A percentile compares a stretch with the other conserved stretches of the same genome.
phyloP scores from a whole-genome alignment of 805 yeast species.

The Candida awuae region DNA sequence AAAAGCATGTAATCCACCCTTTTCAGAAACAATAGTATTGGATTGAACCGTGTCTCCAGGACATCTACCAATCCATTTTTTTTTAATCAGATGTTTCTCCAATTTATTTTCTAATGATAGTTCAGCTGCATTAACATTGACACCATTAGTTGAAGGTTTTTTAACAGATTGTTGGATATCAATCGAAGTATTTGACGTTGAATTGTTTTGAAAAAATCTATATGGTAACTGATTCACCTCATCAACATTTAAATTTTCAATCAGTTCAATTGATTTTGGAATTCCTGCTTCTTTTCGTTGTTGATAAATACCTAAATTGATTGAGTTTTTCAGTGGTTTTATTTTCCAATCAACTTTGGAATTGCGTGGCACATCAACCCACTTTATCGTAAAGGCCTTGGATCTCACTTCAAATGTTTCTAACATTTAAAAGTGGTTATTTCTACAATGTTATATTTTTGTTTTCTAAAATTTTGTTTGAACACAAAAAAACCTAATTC shows the following conservation, averaged over 20 bases:
- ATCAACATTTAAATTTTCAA: slow-evolving; percentile 21
- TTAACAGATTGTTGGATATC: neutral
- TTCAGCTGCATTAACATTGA: slow-evolving; percentile 9
- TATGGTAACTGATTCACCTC: slow-evolving; percentile 27
- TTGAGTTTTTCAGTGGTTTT: slow-evolving; percentile 64
- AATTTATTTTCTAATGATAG: slow-evolving; percentile 46
- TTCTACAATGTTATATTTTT: no score
- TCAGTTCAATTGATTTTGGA: slow-evolving; percentile 5
- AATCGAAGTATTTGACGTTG: neutral
- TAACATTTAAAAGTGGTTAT: slow-evolving; percentile 45
- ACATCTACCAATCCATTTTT: slow-evolving; percentile 50
- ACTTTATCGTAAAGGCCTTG: slow-evolving; percentile 80
- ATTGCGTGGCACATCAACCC: slow-evolving; percentile 74
- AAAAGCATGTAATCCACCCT: slow-evolving; percentile 74
- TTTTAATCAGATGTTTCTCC: slow-evolving; percentile 40
- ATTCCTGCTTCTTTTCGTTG: slow-evolving; percentile 12
- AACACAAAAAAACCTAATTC: no score
- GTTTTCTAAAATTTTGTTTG: no score
- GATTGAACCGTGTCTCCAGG: slow-evolving; percentile 52
- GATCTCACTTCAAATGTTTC: slow-evolving; percentile 88
- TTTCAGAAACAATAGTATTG: slow-evolving; percentile 50
- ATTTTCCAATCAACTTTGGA: slow-evolving; percentile 69
- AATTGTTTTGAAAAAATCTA: slow-evolving; percentile 18
- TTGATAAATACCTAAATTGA: slow-evolving; percentile 32
- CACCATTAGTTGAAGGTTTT: neutral